A percentile compares a stretch with the other conserved stretches of the same genome.
phyloP scores from a whole-genome alignment of 768 basidiomycete species.

The Suillus cothurnatus region DNA sequence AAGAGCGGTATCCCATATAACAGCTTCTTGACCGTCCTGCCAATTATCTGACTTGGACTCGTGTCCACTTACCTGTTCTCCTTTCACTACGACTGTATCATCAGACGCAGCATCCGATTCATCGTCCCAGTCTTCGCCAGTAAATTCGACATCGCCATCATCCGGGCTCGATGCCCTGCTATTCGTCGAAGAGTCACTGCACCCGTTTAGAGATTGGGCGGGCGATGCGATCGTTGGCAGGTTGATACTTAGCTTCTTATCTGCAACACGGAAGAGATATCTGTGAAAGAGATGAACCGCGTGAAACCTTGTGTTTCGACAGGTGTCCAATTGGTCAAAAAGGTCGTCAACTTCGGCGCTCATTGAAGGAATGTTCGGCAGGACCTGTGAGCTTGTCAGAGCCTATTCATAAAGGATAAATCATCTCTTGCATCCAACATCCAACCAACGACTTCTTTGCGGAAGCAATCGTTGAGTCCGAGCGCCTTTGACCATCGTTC shows the following conservation, averaged over 20 bases:
- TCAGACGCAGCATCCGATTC: conserved; percentile 1
- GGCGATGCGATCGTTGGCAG: no score
- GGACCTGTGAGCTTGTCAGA: background rate
- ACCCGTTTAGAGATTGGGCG: no score
- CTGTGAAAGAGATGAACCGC: no score
- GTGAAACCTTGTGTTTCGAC: no score
- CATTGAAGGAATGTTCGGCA: background rate
- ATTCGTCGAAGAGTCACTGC: no score
- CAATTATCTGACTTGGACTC: background rate
- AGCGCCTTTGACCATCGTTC: conserved; percentile 21
- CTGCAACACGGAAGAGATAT: no score
- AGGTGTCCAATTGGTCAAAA: no score
- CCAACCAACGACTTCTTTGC: conserved; percentile 44
- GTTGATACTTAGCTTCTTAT: no score
- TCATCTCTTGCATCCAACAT: conserved; percentile 42
- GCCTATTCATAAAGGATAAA: background rate
- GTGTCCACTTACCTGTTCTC: conserved; percentile 1
- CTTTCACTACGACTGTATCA: background rate
- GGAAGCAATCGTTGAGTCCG: conserved; percentile 37
- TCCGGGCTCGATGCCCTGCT: no score
- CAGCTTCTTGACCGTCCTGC: conserved; percentile 24
- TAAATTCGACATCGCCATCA: conserved; percentile 9
- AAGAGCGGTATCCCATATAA: conserved; percentile 61
- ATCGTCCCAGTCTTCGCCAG: conserved; percentile 9
- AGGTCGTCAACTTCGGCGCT: conserved; percentile 26